A percentile compares a stretch with the other conserved stretches of the same genome.
phyloP scores from a whole-genome alignment of 495 filamentous ascomycete genomes.

The Xeromyces bisporus region DNA sequence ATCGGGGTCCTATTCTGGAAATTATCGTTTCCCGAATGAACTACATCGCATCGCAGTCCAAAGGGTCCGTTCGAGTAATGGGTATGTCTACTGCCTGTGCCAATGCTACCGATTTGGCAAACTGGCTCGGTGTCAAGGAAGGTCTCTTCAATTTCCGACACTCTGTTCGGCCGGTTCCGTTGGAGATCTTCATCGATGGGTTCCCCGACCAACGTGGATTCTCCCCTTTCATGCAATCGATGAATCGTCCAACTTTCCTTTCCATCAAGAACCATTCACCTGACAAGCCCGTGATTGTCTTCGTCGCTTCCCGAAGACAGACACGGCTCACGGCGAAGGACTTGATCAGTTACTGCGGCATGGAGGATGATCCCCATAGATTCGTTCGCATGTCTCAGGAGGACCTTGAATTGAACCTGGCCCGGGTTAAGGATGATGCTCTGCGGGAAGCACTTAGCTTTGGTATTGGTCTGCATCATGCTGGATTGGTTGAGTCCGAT shows the following conservation, averaged over 20 bases:
- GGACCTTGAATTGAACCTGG: constrained; percentile 68
- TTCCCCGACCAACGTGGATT: constrained; percentile 93
- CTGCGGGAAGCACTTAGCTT: constrained; percentile 84
- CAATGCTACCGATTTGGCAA: constrained; percentile 83
- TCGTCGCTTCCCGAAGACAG: constrained; percentile 89
- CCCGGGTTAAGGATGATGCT: constrained; percentile 79
- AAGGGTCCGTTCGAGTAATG: constrained; percentile 73
- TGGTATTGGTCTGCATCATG: constrained; percentile 93
- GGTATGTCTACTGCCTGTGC: constrained; percentile 98
- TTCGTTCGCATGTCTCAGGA: constrained; percentile 92
- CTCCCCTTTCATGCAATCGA: constrained; percentile 95
- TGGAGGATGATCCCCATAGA: constrained; percentile 91
- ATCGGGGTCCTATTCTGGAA: constrained; percentile 91
- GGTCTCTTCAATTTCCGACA: constrained; percentile 96
- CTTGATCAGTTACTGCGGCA: constrained; percentile 90
- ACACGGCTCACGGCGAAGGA: constrained; percentile 91
- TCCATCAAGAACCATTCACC: constrained; percentile 93
- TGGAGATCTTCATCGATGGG: constrained; percentile 93
- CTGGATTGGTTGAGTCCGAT: constrained; percentile 88
- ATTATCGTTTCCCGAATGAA: constrained; percentile 99
- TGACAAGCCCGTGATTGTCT: constrained; percentile 94
- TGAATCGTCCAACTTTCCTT: constrained; percentile 95
- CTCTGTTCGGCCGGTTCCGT: constrained; percentile 87
- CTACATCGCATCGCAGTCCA: constrained; percentile 85
- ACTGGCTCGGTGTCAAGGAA: constrained; percentile 96